Evolutionary conservation across 169 alveolate species (phyloP), one percentile per base, ranked within the genome.

Genomic region (Prorocentrum cordatum): DNA sequence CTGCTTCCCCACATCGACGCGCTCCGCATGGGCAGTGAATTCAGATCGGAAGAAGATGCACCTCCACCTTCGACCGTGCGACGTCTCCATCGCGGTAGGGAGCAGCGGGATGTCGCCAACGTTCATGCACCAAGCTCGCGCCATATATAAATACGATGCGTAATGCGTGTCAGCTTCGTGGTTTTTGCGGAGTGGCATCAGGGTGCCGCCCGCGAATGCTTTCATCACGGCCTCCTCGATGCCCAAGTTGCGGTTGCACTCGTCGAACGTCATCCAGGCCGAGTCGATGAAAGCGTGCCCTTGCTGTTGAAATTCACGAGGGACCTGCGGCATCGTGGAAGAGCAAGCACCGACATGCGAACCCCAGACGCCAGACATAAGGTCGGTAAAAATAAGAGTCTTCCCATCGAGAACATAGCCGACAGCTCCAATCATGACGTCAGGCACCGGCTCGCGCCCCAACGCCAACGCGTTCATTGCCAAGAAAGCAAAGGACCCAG

Each of bases 141-240:
- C 84, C 1, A 68, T 33, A 22, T 14, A 32, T 3, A 35, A 5
- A 67, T 70, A 47, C 24, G 18, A 50, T 24, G n/a, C 84, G 26
- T 73, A 73, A n/a, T 35, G 27, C 3, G 84, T 72, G 24, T 73
- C 84, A 0, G 70, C 47, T 38, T 47, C 84, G 36, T 72, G 84
- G 68, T 72, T 72, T 7, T 68, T 12, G 9, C 84, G 20, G 47
- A 72, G 26, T 2, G 84, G 84, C 32, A 72, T 18, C 14, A 10
- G 42, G 24, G 70, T 58, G 16, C 70, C 84, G 24, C 84, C 84
- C 35, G 32, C 54, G 24, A 47, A 73, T 2, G 32, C 24, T 26
- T 73, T 71, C 38, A 73, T 1, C n/a, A 29, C 31, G 35, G 45
- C 84, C 1, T 73, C 70, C 24, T 31, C 20, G 16, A 73, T 29